Evolutionary conservation across 345 rosid genomes (phyloP).

Genomic region (Linum tenue): DNA sequence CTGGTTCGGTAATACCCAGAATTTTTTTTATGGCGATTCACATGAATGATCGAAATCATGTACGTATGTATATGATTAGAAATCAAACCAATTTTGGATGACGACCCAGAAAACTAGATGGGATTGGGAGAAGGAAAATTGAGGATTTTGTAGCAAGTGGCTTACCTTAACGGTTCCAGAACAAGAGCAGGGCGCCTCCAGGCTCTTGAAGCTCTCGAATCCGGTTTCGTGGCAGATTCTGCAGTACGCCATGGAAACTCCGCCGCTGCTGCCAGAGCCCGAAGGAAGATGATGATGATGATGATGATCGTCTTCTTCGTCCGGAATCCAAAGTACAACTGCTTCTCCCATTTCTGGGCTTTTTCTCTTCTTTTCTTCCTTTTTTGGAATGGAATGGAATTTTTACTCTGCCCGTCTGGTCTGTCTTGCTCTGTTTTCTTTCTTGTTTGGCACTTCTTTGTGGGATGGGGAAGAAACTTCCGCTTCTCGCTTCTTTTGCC

Average conservation of each 20-base stretch:
- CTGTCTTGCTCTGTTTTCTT: not conserved
- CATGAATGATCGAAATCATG: too few species aligned
- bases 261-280: not conserved
- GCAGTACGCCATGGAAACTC: slow-evolving; percentile 27
- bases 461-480: too few species aligned
- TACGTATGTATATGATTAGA: too few species aligned
- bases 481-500: too few species aligned
- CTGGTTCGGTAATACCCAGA: too few species aligned
- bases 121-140: not conserved
- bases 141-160: not conserved
- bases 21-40: too few species aligned
- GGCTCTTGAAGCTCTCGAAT: slow-evolving; percentile 44
- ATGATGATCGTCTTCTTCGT: not conserved
- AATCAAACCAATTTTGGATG: not conserved
- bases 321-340: not conserved
- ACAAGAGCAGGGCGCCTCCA: slow-evolving; percentile 94
- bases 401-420: not conserved
- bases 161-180: slow-evolving; percentile 86
- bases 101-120: not conserved
- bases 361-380: too few species aligned
- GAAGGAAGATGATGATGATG: not conserved
- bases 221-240: slow-evolving; percentile 90
- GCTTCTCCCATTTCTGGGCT: not conserved
- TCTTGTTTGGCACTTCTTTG: too few species aligned
- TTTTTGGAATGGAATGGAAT: too few species aligned